Base-by-base conservation (phyloP, 345 rosid species). In the Corchorus olitorius region DNA sequence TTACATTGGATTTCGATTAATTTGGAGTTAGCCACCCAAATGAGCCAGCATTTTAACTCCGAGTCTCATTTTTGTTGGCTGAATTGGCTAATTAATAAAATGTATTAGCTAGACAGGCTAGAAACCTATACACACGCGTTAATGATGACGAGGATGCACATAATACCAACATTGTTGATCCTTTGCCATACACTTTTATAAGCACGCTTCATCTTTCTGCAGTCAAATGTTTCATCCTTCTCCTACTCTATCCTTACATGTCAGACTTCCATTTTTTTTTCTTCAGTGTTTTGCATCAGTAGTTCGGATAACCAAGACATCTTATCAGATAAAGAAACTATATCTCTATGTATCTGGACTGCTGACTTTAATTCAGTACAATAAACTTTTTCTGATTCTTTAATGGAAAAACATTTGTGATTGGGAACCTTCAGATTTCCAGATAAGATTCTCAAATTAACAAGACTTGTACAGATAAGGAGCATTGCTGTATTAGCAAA, bases 81-180 rank as follows among this genome's bases (percentile, higher is more conserved):
- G 1, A 27, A 33, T 60, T 5, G 27, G 1, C 27, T 27, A 27
- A 27, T 27, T 27, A 27, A 27, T 27, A 27, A 27, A 27, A 59
- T 22, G 16, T 59, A 52, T 4, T 5, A 6, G 7, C 5, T 41
- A 41, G 43, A 6, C 56, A 1, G 37, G 8, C 55, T 20, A 39
- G 68, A 64, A 64, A 11, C 22, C 12, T 5, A 22, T 46, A 8
- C 46, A 68, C 56, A 14, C 56, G 55, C 41, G 14, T 68, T 15
- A 22, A 68, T 68, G 56, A 68, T 48, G 72, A 68, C 13, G 27
- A 48, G 72, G 13, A 27, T 27, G 56, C 48, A 68, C 55, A 27
- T 68, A 48, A 68, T 48, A 20, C 56, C 20, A 68, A 68, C 39
- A 22, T 7, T 67, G 27, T 22, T 22, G 19, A 67, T 12, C 41